A percentile compares a stretch with the other conserved stretches of the same genome.
phyloP scores from a whole-genome alignment of 2,329 filamentous ascomycete species.

The Diaporthe aspalathi region DNA sequence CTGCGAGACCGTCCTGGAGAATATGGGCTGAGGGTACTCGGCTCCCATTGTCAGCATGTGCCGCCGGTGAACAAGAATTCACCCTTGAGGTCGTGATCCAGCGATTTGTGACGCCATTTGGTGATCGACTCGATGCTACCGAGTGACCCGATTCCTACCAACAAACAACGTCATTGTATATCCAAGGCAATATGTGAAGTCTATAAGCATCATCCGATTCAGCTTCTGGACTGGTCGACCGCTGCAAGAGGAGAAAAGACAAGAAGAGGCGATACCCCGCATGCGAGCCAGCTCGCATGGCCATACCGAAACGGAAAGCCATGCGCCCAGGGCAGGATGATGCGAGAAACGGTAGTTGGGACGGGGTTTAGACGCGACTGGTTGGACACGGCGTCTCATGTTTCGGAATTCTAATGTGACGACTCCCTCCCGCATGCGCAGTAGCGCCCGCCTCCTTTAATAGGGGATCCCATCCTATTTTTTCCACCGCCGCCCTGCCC shows the following conservation, averaged over 20 bases:
- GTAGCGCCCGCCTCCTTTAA: neutral
- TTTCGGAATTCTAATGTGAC: slow-evolving; percentile 21
- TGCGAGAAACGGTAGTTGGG: neutral
- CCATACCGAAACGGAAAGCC: slow-evolving; percentile 23
- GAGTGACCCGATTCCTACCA: neutral
- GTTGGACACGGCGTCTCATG: slow-evolving; percentile 31
- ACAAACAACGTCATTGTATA: neutral
- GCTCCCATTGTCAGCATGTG: neutral
- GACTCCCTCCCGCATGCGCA: slow-evolving; percentile 15
- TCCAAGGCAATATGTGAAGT: slow-evolving; percentile 4
- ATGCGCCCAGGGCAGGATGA: slow-evolving; percentile 20
- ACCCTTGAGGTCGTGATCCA: neutral
- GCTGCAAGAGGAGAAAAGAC: neutral
- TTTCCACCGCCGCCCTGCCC: neutral
- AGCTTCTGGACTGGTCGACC: neutral
- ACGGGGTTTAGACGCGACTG: slow-evolving; percentile 1
- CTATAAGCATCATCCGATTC: neutral
- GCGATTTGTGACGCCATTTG: neutral
- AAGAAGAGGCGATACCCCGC: slow-evolving; percentile 20
- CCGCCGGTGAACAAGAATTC: neutral
- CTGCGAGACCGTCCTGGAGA: neutral
- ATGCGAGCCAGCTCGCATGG: slow-evolving; percentile 22
- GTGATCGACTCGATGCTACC: neutral
- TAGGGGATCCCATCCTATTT: neutral
- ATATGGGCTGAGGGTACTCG: neutral